Evolutionary conservation across 164 flowering plant genomes (phyloP).

Genomic region (Aristolochia contorta): DNA sequence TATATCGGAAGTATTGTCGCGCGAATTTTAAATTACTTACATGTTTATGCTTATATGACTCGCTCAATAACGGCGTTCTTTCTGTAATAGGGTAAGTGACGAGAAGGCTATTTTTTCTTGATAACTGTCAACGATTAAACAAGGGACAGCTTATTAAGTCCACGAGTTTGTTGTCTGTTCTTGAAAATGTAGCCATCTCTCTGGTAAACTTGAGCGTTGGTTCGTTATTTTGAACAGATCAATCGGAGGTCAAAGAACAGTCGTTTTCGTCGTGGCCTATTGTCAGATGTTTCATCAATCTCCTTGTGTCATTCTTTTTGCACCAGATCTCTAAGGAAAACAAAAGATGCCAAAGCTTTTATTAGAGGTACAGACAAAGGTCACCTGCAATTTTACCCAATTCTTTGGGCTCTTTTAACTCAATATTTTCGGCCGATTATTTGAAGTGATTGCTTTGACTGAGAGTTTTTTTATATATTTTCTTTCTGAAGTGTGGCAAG

Average conservation of each 20-base stretch:
- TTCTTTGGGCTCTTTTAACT: background rate
- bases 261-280: constrained; percentile 41
- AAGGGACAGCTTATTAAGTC: too few species aligned
- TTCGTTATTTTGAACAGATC: constrained; percentile 27
- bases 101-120: too few species aligned
- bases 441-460: too few species aligned
- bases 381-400: background rate
- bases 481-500: constrained; percentile 68
- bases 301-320: constrained; percentile 61
- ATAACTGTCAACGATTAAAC: too few species aligned
- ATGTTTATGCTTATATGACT: too few species aligned
- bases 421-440: too few species aligned
- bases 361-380: constrained; percentile 46
- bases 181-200: background rate
- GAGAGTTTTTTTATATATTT: too few species aligned
- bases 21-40: too few species aligned
- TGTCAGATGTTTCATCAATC: constrained; percentile 50
- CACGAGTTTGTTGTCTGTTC: too few species aligned
- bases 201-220: background rate
- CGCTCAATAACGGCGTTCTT: too few species aligned
- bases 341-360: constrained; percentile 65
- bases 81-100: too few species aligned
- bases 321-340: constrained; percentile 54
- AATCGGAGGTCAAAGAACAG: constrained; percentile 48
- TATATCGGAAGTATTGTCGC: too few species aligned